These are phyloP conservation scores for Fusarium sublunatum DNA, from an alignment of 2,329 filamentous ascomycete genomes.

Conservation along the genomic window DNA sequence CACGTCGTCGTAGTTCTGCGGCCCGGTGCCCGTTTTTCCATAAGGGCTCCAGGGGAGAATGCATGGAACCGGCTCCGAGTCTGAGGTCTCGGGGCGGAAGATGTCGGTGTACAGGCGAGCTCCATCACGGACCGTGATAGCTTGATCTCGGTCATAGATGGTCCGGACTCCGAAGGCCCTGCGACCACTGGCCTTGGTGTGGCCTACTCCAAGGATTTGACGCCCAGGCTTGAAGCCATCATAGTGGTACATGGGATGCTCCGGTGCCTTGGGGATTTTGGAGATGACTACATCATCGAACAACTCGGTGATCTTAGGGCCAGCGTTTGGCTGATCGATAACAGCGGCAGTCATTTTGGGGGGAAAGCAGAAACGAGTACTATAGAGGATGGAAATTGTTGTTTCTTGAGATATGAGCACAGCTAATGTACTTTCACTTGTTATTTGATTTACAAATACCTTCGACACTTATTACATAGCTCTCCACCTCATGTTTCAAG, in stretches of 20 bases:
- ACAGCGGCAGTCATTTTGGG: too few species aligned
- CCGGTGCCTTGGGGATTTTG: neutral
- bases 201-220: neutral
- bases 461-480: too few species aligned
- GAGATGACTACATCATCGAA: neutral
- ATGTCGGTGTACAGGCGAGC: constrained; percentile 12
- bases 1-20: constrained; percentile 3
- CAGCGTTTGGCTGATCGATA: too few species aligned
- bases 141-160: neutral
- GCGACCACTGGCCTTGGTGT: neutral
- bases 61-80: neutral
- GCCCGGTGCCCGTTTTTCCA: constrained; percentile 20
- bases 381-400: too few species aligned
- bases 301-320: neutral
- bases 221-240: neutral
- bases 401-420: too few species aligned
- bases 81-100: neutral
- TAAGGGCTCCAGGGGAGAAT: constrained; percentile 20
- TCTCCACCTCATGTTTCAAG: too few species aligned
- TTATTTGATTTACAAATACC: too few species aligned
- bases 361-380: too few species aligned
- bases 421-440: too few species aligned
- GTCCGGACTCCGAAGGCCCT: neutral
- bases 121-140: constrained; percentile 17
- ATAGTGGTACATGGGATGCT: neutral